Base-by-base conservation (phyloP, 306 rosid genomes). In the Lithocarpus polystachyus region DNA sequence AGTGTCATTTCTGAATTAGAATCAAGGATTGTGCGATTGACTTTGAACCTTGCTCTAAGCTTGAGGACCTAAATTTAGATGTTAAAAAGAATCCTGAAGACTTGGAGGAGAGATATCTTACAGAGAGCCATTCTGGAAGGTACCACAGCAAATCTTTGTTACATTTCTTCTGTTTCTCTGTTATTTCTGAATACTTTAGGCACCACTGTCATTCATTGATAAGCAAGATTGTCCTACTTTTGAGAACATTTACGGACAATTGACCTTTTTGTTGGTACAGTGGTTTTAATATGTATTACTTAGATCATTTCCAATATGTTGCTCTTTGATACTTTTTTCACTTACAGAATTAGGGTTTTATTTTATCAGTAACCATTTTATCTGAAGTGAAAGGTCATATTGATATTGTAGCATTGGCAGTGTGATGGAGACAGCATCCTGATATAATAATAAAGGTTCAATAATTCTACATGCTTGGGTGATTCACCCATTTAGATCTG, bases 31-130 rank as follows among this genome's bases (percentile, higher is more conserved):
- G 51, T 69, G 82, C 92, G 31, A 86, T 84, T 84, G 97, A 91
- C 82, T 92, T 93, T 87, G 99, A 93, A 86, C 92, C 99, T 78
- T 95, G 97, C 89, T 90, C 94, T 45, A 90, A 87, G 98, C 97
- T 96, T 51, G 99, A 89, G 88, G 96, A 83, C 91, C 87, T 96
- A 77, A 96, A 93, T 84, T 86, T 96, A 90, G 96, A 93, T 86
- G 98, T 91, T 22, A 80, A 79, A 78, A 91, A 87, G 82, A 91
- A 87, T 77, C 70, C 87, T 13, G 77, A 83, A 82, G 93, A 89
- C 76, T 81, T 79, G 33, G 86, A 82, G 69, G 89, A 81, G 77
- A 78, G 86, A 69, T 31, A 77, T 84, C 81, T 73, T 77, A 53
- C 31, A 17, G 87, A 81, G 81, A 87, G 43, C 24, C 65, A 83